Evolutionary conservation across 441 rosid genomes (phyloP).

Genomic region (Geranium incanum): DNA sequence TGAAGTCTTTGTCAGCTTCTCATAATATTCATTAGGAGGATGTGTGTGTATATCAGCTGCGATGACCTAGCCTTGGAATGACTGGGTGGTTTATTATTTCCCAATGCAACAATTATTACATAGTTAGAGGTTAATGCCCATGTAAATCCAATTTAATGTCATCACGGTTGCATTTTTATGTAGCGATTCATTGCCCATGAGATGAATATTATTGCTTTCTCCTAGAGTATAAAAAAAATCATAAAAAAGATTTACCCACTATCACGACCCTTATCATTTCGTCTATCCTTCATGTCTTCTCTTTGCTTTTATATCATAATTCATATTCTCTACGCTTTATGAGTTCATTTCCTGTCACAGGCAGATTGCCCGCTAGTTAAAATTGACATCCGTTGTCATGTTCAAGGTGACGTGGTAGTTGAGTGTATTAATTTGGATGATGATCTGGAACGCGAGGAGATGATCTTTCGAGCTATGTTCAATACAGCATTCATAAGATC

Average conservation of each 20-base stretch:
- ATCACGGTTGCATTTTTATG: neutral
- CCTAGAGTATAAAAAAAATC: neutral
- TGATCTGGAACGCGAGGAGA: conserved; percentile 61
- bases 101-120: neutral
- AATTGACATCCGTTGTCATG: conserved; percentile 68
- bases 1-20: neutral
- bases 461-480: conserved; percentile 86
- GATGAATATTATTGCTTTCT: neutral
- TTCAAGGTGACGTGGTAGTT: conserved; percentile 86
- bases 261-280: neutral
- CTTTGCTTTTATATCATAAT: neutral
- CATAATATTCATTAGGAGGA: neutral
- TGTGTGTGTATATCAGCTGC: neutral
- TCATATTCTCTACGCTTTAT: conserved; percentile 7
- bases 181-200: neutral
- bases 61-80: neutral
- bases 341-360: conserved; percentile 43
- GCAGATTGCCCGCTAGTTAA: conserved; percentile 66
- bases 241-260: neutral
- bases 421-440: conserved; percentile 63
- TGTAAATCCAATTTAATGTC: conserved; percentile 2
- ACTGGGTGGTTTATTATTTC: conserved; percentile 1
- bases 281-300: neutral
- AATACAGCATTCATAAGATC: conserved; percentile 79
- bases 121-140: neutral